Percentiles rank a stretch among this genome's conserved stretches.
phyloP scores from a whole-genome alignment of 2,329 filamentous ascomycete genomes.

The Colletotrichum magnum region DNA sequence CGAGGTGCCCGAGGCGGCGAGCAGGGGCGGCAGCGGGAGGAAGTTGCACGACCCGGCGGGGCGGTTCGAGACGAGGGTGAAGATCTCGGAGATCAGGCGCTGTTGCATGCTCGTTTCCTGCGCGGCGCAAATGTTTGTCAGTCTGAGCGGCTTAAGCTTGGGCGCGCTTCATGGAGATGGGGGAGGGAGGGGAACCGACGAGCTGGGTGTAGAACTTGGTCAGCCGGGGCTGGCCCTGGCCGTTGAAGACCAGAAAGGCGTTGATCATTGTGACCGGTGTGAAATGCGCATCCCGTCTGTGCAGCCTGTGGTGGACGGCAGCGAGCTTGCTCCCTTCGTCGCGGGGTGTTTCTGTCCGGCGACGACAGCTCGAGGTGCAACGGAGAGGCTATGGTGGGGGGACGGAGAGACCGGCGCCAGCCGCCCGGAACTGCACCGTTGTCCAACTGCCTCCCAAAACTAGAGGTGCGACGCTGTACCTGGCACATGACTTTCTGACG shows the following conservation, averaged over 20 bases:
- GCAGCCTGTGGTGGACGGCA: not conserved
- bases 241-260: slow-evolving; percentile 98
- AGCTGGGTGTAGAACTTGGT: slow-evolving; percentile 99
- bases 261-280: slow-evolving; percentile 84
- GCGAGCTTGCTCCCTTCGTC: not conserved
- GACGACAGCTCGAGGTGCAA: not conserved
- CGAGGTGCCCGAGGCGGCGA: slow-evolving; percentile 73
- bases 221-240: slow-evolving; percentile 94
- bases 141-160: slow-evolving; percentile 1
- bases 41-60: slow-evolving; percentile 97
- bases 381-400: slow-evolving; percentile 28
- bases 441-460: slow-evolving; percentile 7
- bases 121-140: not conserved
- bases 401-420: not conserved
- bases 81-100: slow-evolving; percentile 96
- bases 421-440: not conserved
- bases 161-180: not conserved
- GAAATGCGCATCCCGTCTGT: slow-evolving; percentile 43
- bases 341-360: not conserved
- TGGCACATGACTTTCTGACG: slow-evolving; percentile 41
- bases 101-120: slow-evolving; percentile 98
- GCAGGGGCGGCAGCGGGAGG: slow-evolving; percentile 81
- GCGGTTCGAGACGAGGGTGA: slow-evolving; percentile 92
- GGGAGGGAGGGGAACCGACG: slow-evolving; percentile 61
- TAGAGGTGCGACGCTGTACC: slow-evolving; percentile 21